Base-by-base conservation (phyloP, 1,284 basidiomycete genomes). In the Microbotryum intermedium region DNA sequence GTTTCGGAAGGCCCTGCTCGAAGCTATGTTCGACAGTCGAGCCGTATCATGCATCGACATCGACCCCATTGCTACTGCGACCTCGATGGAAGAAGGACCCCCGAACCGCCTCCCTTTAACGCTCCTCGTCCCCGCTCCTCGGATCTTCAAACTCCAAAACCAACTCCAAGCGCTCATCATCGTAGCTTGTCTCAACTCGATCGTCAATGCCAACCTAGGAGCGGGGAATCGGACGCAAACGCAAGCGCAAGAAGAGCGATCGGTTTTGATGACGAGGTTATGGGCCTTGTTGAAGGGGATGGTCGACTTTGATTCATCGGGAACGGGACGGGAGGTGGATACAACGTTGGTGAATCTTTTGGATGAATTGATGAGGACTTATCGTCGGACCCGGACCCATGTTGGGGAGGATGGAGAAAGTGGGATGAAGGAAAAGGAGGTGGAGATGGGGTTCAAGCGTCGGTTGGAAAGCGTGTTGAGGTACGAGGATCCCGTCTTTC, bases 141-240 rank as follows among this genome's bases (percentile, higher is more conserved):
- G 77, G 6, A 76, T 87, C 1, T 72, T 84, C 53, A 78, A 78
- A 65, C 69, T 82, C 18, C 86, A 88, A 71, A 86, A 88, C 69
- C 79, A 79, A 64, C 71, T 87, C 8, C 86, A 88, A 69, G 85
- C 84, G 1, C 76, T 87, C 25, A 77, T 84, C 26, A 83, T 87
- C 55, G 76, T 81, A 29, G 83, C 84, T 1, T 78, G 81, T 9
- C 75, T 88, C 47, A 79, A 79, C 34, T 77, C 80, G 9, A 79
- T 87, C 43, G 34, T 18, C 18, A 16, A 76, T 80, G 4, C 79
- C 76, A 30, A 74, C 80, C 2, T 78, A 77, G 9, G 20, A 67
- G 50, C 13, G 29, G 49, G 43, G 69, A n/a, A n/a, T n/a, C n/a
- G n/a, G n/a, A n/a, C n/a, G n/a, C n/a, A n/a, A n/a, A n/a, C n/a